Base-by-base conservation (phyloP, 2,329 filamentous ascomycete species). In the Bipolaris cookei region DNA sequence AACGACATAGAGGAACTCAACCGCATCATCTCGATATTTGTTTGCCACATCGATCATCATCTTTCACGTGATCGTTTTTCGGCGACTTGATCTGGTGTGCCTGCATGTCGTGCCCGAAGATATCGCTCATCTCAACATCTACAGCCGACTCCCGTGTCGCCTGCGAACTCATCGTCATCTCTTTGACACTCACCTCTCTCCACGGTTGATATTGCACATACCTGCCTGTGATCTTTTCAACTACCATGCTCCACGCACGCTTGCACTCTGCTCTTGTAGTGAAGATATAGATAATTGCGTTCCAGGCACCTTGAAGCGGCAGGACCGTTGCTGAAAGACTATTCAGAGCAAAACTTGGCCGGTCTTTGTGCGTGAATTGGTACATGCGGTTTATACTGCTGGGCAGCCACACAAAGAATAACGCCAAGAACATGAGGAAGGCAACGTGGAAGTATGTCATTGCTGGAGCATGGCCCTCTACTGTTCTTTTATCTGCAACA, bases 301-400 rank as follows among this genome's bases (percentile, higher is more conserved):
- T 96, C 90, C 91, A 95, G 68, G 93, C 90, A 0, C 91, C 91
- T 71, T 96, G 91, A 0, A 92, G 82, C 0, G 91, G 91, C 7
- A 96, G 82, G 1, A 95, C 90, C 38, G 91, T 83, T 0, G 89
- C 87, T 20, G 89, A 88, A 62, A 88, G 84, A 62, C 89, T 86
- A 66, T 91, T 87, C 21, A 95, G 83, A 0, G 82, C 79, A 25
- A 87, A 82, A 6, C 80, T 65, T 1, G 68, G 83, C 1, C 60
- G 32, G 6, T 66, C 58, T 0, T 82, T 78, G 67, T 89, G 80
- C 7, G 87, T 80, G 14, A 92, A 80, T 3, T 86, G 86, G 75
- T 90, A 92, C 14, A 93, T 84, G 8, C 91, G 84, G 73, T 96
- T 95, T 58, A 89, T 52, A 25, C 48, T 56, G 30, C 48, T 92